Conservation (phyloP, 352 stramenopile genomes). For the Phytopythium mirpurense region DNA sequence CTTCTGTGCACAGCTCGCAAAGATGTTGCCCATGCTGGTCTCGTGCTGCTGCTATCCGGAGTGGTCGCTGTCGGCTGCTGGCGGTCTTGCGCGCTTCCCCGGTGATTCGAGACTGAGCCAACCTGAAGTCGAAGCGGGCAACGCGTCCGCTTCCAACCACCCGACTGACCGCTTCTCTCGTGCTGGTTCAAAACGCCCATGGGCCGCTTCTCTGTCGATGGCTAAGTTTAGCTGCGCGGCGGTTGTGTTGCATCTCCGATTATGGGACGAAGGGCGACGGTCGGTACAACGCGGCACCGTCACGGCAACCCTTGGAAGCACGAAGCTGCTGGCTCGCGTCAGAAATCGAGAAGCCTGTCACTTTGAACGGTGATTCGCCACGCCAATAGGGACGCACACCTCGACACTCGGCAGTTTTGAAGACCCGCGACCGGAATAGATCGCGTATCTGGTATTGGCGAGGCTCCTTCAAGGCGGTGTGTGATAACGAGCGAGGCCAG, state of each 20-base stretch:
- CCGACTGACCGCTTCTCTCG: background rate
- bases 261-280: background rate
- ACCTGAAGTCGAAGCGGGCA: background rate
- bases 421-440: too few species aligned
- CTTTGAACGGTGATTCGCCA: too few species aligned
- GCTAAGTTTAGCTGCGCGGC: slow-evolving; percentile 1
- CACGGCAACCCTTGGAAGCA: background rate
- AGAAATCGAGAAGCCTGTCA: background rate
- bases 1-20: slow-evolving; percentile 2
- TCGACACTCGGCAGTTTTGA: background rate
- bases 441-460: too few species aligned
- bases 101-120: slow-evolving; percentile 3
- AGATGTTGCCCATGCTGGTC: slow-evolving; percentile 5
- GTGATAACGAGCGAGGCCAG: background rate
- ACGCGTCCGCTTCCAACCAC: background rate
- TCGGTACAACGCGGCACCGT: background rate
- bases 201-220: background rate
- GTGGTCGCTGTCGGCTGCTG: background rate
- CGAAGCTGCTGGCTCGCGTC: background rate
- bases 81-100: slow-evolving; percentile 1
- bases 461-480: too few species aligned
- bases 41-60: background rate
- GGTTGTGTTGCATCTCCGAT: background rate
- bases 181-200: background rate
- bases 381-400: background rate